Percentiles rank a stretch among this genome's conserved stretches.
phyloP scores from a whole-genome alignment of 176 grass and related monocot genomes.

The Hsuehochloa calcarea region DNA sequence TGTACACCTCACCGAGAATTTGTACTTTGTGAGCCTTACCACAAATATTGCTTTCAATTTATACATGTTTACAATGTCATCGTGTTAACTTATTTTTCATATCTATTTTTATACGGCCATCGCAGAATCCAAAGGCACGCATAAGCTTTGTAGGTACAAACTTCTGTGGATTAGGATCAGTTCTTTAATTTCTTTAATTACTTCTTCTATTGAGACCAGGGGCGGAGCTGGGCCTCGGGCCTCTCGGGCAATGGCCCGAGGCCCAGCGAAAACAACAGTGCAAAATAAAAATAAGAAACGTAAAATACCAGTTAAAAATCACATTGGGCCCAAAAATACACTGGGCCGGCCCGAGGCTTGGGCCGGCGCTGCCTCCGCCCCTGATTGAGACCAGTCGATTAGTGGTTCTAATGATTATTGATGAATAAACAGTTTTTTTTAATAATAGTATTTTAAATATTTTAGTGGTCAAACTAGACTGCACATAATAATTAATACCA shows the following conservation, averaged over 20 bases:
- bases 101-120: not conserved
- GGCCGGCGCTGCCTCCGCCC: too few relatives aligned
- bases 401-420: not conserved
- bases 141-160: not conserved
- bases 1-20: not conserved
- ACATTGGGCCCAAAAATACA: too few relatives aligned
- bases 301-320: too few relatives aligned
- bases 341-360: too few relatives aligned
- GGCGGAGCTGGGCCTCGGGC: too few relatives aligned
- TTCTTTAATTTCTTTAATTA: too few relatives aligned
- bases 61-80: not conserved
- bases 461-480: too few relatives aligned
- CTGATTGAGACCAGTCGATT: not conserved
- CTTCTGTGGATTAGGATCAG: not conserved
- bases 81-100: not conserved
- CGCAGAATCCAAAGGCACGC: not conserved
- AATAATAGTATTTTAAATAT: too few relatives aligned
- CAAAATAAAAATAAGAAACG: too few relatives aligned
- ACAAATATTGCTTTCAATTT: not conserved
- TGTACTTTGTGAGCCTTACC: not conserved
- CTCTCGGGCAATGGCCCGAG: too few relatives aligned
- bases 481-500: too few relatives aligned
- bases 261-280: too few relatives aligned
- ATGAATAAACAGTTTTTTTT: not conserved
- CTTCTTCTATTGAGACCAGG: not conserved